These are phyloP conservation scores for Phytophthora palmivora DNA, from an alignment of 352 stramenopile genomes.

Conservation along the genomic window DNA sequence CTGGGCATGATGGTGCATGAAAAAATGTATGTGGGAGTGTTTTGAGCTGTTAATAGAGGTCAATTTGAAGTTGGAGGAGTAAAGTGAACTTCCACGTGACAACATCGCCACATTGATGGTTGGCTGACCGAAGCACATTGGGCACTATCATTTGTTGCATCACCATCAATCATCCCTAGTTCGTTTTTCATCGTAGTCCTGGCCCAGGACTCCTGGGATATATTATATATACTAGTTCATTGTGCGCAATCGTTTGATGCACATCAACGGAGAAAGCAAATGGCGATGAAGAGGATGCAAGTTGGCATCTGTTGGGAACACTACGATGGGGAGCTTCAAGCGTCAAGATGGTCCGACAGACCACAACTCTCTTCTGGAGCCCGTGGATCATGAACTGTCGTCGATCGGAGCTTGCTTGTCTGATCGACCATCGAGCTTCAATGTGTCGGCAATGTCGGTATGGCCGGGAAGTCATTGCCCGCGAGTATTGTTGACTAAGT, in stretches of 20 bases:
- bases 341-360: conserved; percentile 1
- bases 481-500: conserved; percentile 19
- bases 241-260: conserved; percentile 1
- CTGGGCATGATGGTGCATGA: no score
- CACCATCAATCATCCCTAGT: no score
- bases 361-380: neutral
- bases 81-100: conserved; percentile 10
- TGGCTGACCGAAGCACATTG: no score
- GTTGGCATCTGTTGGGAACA: conserved; percentile 19
- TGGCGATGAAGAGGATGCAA: conserved; percentile 22
- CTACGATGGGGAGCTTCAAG: conserved; percentile 5
- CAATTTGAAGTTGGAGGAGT: no score
- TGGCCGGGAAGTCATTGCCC: no score
- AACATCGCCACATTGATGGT: conserved; percentile 13
- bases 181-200: no score
- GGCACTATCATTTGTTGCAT: neutral
- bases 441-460: conserved; percentile 17
- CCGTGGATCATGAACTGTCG: conserved; percentile 8
- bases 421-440: conserved; percentile 31
- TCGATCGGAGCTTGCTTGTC: conserved; percentile 17
- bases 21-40: no score
- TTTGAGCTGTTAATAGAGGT: no score
- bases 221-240: no score
- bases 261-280: conserved; percentile 24
- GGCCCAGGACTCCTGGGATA: no score